Conservation (phyloP, 2,329 filamentous ascomycete genomes). For the Dothideomycetidae sp. region DNA sequence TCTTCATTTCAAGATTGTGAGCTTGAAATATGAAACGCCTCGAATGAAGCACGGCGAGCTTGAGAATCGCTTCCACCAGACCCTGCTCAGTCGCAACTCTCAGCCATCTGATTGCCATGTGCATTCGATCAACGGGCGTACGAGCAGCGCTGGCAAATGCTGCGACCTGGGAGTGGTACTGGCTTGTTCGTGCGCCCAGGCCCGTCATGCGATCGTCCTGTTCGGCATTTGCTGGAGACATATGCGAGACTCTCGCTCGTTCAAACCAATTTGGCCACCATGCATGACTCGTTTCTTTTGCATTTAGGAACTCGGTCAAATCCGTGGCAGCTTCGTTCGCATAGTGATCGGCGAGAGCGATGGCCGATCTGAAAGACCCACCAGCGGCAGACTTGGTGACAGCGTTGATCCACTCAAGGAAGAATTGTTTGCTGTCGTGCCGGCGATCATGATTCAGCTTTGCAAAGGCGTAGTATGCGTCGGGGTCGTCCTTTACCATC, state of each 20-base stretch:
- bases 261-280: neutral
- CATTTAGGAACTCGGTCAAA: neutral
- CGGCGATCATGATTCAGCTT: conserved; percentile 12
- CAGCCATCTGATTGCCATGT: conserved; percentile 19
- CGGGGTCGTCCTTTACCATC: conserved; percentile 28
- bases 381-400: conserved; percentile 32
- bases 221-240: neutral
- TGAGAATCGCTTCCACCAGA: conserved; percentile 19
- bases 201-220: too few relatives aligned
- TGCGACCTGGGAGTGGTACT: conserved; percentile 15
- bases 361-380: conserved; percentile 25
- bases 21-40: conserved; percentile 12
- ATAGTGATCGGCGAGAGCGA: conserved; percentile 28
- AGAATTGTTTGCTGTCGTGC: conserved; percentile 16
- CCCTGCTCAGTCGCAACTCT: conserved; percentile 10
- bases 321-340: conserved; percentile 16
- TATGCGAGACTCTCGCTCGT: neutral
- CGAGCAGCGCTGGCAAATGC: conserved; percentile 17
- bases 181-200: conserved; percentile 11
- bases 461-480: conserved; percentile 27
- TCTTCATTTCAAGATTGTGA: conserved; percentile 1
- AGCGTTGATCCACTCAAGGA: conserved; percentile 28
- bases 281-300: neutral
- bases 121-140: conserved; percentile 15
- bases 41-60: conserved; percentile 15